phyloP scores from a whole-genome alignment of 1,284 basidiomycete species.

The Lignosus rhinocerotis region DNA sequence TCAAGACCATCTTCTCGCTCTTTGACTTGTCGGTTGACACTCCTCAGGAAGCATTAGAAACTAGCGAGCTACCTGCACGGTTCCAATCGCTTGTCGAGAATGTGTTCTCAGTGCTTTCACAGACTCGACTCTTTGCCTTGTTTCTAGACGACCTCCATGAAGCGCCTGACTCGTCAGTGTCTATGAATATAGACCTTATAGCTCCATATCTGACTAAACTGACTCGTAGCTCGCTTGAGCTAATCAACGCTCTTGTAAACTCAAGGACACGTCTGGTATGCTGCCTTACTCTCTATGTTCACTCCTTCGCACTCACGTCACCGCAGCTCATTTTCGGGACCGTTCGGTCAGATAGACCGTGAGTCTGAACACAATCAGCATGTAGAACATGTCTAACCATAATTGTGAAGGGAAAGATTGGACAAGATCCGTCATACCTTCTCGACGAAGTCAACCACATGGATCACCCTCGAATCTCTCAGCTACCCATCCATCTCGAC shows the following conservation, averaged over 20 bases:
- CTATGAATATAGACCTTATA: background rate
- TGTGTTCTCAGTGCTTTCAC: constrained; percentile 66
- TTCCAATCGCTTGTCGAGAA: constrained; percentile 70
- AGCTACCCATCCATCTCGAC: constrained; percentile 53
- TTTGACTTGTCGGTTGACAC: constrained; percentile 54
- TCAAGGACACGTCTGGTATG: constrained; percentile 62
- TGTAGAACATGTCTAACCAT: background rate
- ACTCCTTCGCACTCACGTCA: background rate
- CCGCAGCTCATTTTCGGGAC: constrained; percentile 65
- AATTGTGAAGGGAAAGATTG: constrained; percentile 40
- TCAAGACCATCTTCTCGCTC: constrained; percentile 57
- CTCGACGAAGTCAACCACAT: constrained; percentile 55
- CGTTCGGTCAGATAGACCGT: constrained; percentile 60
- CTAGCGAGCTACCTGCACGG: constrained; percentile 60
- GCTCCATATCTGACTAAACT: background rate
- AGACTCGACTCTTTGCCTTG: constrained; percentile 64
- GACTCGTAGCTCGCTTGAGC: constrained; percentile 54
- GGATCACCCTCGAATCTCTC: constrained; percentile 65
- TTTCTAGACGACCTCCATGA: constrained; percentile 75
- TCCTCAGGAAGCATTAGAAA: constrained; percentile 55
- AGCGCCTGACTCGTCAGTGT: constrained; percentile 62
- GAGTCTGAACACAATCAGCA: constrained; percentile 3
- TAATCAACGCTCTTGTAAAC: constrained; percentile 62
- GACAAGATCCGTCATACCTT: constrained; percentile 59
- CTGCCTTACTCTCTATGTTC: background rate